Percentiles rank a stretch among this genome's conserved stretches.
These are phyloP conservation scores for Xanthoconium purpureum DNA, from an alignment of 768 basidiomycete species.

Conservation along the genomic window DNA sequence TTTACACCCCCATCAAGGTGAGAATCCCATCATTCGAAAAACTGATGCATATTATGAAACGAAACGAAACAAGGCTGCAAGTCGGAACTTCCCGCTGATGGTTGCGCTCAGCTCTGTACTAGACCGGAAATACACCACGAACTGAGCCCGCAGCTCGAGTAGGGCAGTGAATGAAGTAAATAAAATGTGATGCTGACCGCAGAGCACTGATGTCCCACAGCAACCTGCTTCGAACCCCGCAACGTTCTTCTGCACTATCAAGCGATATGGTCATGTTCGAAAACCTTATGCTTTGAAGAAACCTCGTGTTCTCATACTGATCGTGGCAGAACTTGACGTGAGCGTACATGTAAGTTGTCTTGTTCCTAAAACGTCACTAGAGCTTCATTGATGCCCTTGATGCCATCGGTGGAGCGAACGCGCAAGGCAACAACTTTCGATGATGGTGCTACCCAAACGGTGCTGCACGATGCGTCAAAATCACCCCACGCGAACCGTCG, in stretches of 20 bases:
- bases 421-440: neutral
- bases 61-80: neutral
- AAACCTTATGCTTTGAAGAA: constrained; percentile 1
- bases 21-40: constrained; percentile 2
- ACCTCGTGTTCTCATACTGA: constrained; percentile 5
- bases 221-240: constrained; percentile 21
- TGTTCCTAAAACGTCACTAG: neutral
- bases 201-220: constrained; percentile 9
- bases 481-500: neutral
- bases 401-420: neutral
- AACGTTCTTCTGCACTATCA: constrained; percentile 23
- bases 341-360: neutral
- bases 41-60: neutral
- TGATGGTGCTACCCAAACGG: constrained; percentile 7
- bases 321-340: constrained; percentile 5
- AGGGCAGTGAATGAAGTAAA: neutral
- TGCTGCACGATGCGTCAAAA: neutral
- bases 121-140: neutral
- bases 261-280: constrained; percentile 15
- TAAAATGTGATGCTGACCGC: neutral
- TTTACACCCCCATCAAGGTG: constrained; percentile 2
- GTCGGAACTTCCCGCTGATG: constrained; percentile 2
- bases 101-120: neutral
- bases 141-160: constrained; percentile 2
- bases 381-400: neutral